Evolutionary conservation across 2,329 filamentous ascomycete species (phyloP), one percentile per base, ranked within the genome.

Genomic region (Colletotrichum graminicola): DNA sequence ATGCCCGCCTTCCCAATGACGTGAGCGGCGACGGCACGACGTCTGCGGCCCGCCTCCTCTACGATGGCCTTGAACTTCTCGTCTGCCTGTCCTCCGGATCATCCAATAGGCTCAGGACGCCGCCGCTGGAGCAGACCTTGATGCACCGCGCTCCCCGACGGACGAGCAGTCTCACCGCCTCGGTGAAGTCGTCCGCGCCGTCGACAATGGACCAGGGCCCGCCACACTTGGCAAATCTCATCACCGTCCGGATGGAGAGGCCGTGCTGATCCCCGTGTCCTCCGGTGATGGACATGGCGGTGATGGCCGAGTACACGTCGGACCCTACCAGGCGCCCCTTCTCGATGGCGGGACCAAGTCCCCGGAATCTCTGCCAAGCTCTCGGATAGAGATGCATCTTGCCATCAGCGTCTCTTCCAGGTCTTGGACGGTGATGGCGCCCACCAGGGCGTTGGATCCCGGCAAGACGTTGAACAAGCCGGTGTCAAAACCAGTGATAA

Each of bases 351-450:
- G 78, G 77, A 79, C 77, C 14, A 87, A 75, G 52, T 87, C 84
- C 5, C 82, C 80, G 0, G 79, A 84, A 70, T 81, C 86, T 0
- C 85, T 86, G 1, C 79, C 84, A 14, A 87, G 76, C 73, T 88
- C 86, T 23, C 86, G 79, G 3, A 88, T 79, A 14, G 83, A 85
- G 0, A 86, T 88, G 78, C 86, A 87, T 8, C 86, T 86, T 6
- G 82, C 81, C 73, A 84, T 79, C 7, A 87, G 78, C 1, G 83
- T 83, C 8, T 78, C 78, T 52, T 80, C 77, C 5, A 84, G 78
- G 74, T 84, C 83, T 6, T 79, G 77, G 3, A 82, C 81, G 12
- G 77, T 80, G 32, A 84, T 77, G 7, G 83, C 83, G 5, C 84
- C 84, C 16, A 81, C 77, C 14, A 84, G 76, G 41, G 77, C 67